phyloP scores from a whole-genome alignment of 495 filamentous ascomycete genomes.

The Lasiosphaeris hirsuta region DNA sequence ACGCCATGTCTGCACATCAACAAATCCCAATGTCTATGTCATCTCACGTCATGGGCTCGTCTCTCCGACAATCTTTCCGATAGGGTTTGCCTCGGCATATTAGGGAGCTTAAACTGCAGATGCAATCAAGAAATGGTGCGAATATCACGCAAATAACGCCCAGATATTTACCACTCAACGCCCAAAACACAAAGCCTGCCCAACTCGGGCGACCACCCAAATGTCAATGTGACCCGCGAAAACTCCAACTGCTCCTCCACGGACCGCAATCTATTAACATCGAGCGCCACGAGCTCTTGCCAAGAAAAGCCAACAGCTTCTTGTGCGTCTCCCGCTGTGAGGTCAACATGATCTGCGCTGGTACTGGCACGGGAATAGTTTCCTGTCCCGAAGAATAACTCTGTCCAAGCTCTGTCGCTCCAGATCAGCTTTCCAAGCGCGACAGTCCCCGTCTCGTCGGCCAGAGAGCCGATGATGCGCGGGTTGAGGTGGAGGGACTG shows the following conservation, averaged over 20 bases:
- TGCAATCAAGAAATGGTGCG: neutral
- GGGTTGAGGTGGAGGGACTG: slow-evolving; percentile 53
- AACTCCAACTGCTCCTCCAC: slow-evolving; percentile 50
- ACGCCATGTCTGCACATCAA: too few relatives aligned
- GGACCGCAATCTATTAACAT: slow-evolving; percentile 35
- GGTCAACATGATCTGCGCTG: neutral
- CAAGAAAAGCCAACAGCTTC: slow-evolving; percentile 15
- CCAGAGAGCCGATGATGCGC: slow-evolving; percentile 46
- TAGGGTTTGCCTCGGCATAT: too few relatives aligned
- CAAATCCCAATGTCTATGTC: too few relatives aligned
- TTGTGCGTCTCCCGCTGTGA: too few relatives aligned
- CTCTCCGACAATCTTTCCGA: too few relatives aligned
- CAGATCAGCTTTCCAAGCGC: slow-evolving; percentile 50
- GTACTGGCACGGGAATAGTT: neutral
- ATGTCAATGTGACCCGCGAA: slow-evolving; percentile 49
- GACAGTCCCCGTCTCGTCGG: slow-evolving; percentile 56
- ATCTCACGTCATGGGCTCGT: too few relatives aligned
- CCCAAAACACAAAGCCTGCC: slow-evolving; percentile 48
- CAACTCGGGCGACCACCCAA: slow-evolving; percentile 49
- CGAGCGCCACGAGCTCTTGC: slow-evolving; percentile 35
- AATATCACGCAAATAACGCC: neutral
- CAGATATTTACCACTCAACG: slow-evolving; percentile 34
- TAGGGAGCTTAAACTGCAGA: too few relatives aligned
- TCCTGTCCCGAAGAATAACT: slow-evolving; percentile 48
- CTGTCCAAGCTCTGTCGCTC: slow-evolving; percentile 49